Base-by-base conservation (phyloP, 2,329 filamentous ascomycete species). In the Paecilomyces niveus region DNA sequence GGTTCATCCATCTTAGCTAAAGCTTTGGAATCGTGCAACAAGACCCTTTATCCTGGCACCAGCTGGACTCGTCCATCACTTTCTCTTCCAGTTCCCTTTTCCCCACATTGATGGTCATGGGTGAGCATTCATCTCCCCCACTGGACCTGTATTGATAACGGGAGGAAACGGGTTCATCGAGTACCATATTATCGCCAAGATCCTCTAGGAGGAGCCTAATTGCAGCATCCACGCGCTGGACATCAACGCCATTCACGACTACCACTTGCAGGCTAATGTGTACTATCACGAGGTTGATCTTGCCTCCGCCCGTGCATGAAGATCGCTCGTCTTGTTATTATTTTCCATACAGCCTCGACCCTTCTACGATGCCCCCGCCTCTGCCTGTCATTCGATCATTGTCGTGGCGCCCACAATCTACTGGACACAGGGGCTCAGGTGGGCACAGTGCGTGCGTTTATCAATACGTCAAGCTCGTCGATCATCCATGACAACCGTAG, bases 181-280 rank as follows among this genome's bases (percentile, higher is more conserved):
- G 24, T 60, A 60, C 54, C 54, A 60, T 24, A 60, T 60, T 6
- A 60, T 60, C 22, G 56, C 56, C 1, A 58, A 57, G 54, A 54
- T 57, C 21, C 51, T 60, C 39, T 29, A 51, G 3, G 56, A 60
- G 3, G 54, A 60, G 26, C 56, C 54, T 39, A 15, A 54, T 2
- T 58, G 56, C 57, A 49, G 22, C 51, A 60, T 58, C 10, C 57
- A 60, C 35, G 54, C 50, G 8, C 54, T 58, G 26, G 26, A 11
- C 53, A 58, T 13, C 26, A 29, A 54, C 32, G 15, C 53, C 26
- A 29, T 5, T 29, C 26, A 4, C 26, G 7, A 7, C 26, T 29
- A 29, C 7, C 26, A 29, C 5, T 22, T 29, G 3, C 26, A 5
- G 26, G 26, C 7, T 29, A 29, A 3, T 29, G 4, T 29, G 26